phyloP scores from a whole-genome alignment of 169 alveolate species.

The Cryptosporidium tyzzeri region DNA sequence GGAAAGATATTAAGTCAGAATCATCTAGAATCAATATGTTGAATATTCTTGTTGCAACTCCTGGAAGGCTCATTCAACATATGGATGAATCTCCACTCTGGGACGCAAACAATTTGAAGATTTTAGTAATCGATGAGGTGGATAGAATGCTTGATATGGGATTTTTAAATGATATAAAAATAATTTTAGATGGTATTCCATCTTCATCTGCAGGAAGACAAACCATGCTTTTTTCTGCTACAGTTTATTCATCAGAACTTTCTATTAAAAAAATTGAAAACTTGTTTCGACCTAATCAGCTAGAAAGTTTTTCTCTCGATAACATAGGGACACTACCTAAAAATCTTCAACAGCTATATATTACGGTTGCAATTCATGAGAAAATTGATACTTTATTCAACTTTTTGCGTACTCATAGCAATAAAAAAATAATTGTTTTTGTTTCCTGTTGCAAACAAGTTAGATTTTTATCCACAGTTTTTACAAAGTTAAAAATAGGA shows the following conservation, averaged over 20 bases:
- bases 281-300: constrained; percentile 76
- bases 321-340: constrained; percentile 71
- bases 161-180: constrained; percentile 87
- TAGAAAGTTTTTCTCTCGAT: constrained; percentile 66
- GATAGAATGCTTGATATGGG: constrained; percentile 91
- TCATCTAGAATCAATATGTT: constrained; percentile 86
- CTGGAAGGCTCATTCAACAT: constrained; percentile 96
- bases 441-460: constrained; percentile 94
- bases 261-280: constrained; percentile 78
- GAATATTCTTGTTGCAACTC: constrained; percentile 93
- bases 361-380: constrained; percentile 88
- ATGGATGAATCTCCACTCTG: constrained; percentile 92
- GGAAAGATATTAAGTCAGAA: constrained; percentile 90
- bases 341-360: constrained; percentile 86
- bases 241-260: constrained; percentile 83
- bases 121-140: constrained; percentile 89
- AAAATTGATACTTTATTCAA: constrained; percentile 92
- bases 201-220: constrained; percentile 80
- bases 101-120: constrained; percentile 86
- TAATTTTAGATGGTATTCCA: constrained; percentile 88
- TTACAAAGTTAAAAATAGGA: constrained; percentile 74
- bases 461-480: constrained; percentile 79
- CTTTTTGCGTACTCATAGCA: constrained; percentile 91
- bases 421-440: constrained; percentile 90
- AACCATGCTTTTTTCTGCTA: constrained; percentile 94